Evolutionary conservation across 805 yeast species (phyloP), one percentile per base, ranked within the genome.

Genomic region (Wickerhamiella spandovensis): DNA sequence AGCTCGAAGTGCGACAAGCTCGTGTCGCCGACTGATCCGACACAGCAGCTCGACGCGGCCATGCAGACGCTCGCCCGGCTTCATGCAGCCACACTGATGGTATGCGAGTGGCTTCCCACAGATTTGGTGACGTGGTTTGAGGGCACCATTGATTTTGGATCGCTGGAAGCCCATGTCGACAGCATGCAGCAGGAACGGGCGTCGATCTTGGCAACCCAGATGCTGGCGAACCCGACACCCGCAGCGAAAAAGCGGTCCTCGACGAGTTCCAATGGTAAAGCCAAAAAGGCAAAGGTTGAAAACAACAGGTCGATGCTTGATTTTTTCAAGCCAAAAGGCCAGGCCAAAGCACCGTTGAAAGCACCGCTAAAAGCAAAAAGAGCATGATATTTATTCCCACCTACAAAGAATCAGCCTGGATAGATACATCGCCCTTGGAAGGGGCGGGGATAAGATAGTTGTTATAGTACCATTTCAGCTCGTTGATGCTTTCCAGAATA

Each of bases 401-500:
- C 17, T 43, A 5, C 23, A 37, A 21, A 22, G 39, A 24, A 15
- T 25, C 21, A 6, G 21, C 25, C 13, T 46, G 23, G 17, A n/a
- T 7, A 8, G 8, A 12, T 7, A 13, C 21, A 6, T 10, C 10
- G 30, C 6, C 30, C 30, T 25, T 25, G 30, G 37, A 15, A n/a
- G n/a, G n/a, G n/a, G n/a, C n/a, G n/a, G 39, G 43, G n/a, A 39
- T 18, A 3, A 69, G 72, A 62, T 84, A 88, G 59, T 83, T 70
- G 18, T 81, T 77, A 51, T 75, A 67, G 64, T 82, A 86, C 84
- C 88, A 92, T 56, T 71, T 74, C 61, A 92, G 69, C 64, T 92
- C 95, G 8, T 67, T 76, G 42, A 92, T 90, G 59, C 95, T 85
- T 64, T 92, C 98, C 46, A 84, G 58, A 46, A 92, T 92, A 64